Conservation (phyloP, 2,329 filamentous ascomycete species). For the Fulvia fulva region DNA sequence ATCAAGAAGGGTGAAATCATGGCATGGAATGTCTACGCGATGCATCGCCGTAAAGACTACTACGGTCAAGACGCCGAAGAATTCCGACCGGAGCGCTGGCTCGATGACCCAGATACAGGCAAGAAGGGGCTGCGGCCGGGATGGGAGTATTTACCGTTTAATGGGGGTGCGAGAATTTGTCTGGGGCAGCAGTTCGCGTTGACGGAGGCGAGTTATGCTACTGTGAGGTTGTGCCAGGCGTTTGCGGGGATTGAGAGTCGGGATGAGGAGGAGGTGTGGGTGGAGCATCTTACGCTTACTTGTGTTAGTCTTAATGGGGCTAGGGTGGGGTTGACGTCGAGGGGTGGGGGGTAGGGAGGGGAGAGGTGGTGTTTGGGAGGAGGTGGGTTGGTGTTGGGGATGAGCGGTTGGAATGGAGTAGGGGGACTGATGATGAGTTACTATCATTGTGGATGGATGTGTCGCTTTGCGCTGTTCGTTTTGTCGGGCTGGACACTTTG, state of each 20-base stretch:
- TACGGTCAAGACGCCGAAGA: conserved; percentile 46
- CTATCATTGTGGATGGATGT: no score
- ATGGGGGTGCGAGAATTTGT: conserved; percentile 35
- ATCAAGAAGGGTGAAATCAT: conserved; percentile 64
- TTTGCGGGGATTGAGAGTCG: conserved; percentile 50
- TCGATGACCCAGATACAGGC: conserved; percentile 28
- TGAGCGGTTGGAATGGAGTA: neutral
- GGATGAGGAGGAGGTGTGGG: conserved; percentile 31
- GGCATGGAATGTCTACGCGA: conserved; percentile 63
- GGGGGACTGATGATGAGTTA: no score
- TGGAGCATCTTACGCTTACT: conserved; percentile 27
- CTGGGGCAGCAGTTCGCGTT: conserved; percentile 67
- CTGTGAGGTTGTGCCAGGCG: conserved; percentile 67
- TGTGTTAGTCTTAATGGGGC: conserved; percentile 29
- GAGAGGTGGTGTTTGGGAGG: neutral
- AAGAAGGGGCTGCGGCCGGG: conserved; percentile 32
- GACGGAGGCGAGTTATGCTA: conserved; percentile 70
- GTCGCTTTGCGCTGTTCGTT: no score
- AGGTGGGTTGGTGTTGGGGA: neutral
- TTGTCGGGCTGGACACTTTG: no score
- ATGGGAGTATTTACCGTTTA: conserved; percentile 38
- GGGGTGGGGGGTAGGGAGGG: neutral
- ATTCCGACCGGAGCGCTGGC: conserved; percentile 38
- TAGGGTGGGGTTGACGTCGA: conserved; percentile 27
- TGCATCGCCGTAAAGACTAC: conserved; percentile 63